These are phyloP conservation scores for Xylariaceae sp. DNA, from an alignment of 2,329 filamentous ascomycete genomes.

Conservation along the genomic window DNA sequence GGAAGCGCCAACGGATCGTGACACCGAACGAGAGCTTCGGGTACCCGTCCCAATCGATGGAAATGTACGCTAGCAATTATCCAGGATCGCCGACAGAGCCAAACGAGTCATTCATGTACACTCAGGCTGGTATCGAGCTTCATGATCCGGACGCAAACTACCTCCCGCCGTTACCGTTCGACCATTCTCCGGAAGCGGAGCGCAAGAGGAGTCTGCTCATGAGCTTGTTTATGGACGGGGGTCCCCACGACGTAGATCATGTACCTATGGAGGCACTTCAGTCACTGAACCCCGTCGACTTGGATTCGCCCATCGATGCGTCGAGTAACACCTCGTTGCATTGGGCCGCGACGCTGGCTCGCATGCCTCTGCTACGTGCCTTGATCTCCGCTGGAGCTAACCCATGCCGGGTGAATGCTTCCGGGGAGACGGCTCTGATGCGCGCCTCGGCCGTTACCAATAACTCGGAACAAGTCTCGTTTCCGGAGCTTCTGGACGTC, in stretches of 20 bases:
- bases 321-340: conserved; percentile 87
- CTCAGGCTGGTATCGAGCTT: conserved; percentile 42
- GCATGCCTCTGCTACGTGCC: conserved; percentile 73
- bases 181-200: conserved; percentile 61
- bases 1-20: conserved; percentile 66
- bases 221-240: conserved; percentile 73
- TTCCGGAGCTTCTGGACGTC: conserved; percentile 84
- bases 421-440: conserved; percentile 89
- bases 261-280: conserved; percentile 72
- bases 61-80: conserved; percentile 45
- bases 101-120: conserved; percentile 72
- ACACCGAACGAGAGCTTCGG: conserved; percentile 55
- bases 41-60: conserved; percentile 42
- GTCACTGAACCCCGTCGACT: conserved; percentile 69
- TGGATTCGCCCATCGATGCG: conserved; percentile 88
- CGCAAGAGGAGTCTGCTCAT: conserved; percentile 77
- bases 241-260: conserved; percentile 58
- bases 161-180: conserved; percentile 58
- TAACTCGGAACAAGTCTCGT: conserved; percentile 84
- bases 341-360: conserved; percentile 90
- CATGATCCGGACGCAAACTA: conserved; percentile 53
- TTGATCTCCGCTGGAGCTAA: conserved; percentile 81
- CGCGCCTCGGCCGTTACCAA: conserved; percentile 91
- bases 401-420: conserved; percentile 80
- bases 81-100: conserved; percentile 73